Evolutionary conservation across 2,329 filamentous ascomycete genomes (phyloP).

Genomic region (Neonectria faginata): DNA sequence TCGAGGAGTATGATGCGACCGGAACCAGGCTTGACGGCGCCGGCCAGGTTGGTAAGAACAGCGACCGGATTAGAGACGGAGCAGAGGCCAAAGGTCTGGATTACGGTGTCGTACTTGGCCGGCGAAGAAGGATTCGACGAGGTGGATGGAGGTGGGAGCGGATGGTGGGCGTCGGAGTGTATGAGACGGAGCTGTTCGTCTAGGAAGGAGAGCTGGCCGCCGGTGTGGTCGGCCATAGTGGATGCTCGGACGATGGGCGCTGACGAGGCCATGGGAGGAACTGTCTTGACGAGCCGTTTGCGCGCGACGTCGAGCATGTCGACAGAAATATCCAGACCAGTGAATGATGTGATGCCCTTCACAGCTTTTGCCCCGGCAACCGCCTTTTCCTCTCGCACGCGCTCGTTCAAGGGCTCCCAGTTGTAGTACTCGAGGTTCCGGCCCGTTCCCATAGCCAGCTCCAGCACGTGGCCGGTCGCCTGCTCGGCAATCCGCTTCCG

Average conservation of each 20-base stretch:
- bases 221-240: conserved; percentile 50
- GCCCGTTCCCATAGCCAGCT: conserved; percentile 72
- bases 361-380: conserved; percentile 23
- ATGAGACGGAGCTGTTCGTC: conserved; percentile 60
- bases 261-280: conserved; percentile 53
- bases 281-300: conserved; percentile 59
- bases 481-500: conserved; percentile 61
- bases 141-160: conserved; percentile 55
- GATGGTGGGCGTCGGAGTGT: conserved; percentile 60
- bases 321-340: conserved; percentile 70
- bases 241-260: conserved; percentile 49
- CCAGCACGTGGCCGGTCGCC: conserved; percentile 69
- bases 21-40: conserved; percentile 62
- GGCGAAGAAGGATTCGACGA: conserved; percentile 47
- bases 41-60: conserved; percentile 66
- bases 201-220: conserved; percentile 55
- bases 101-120: conserved; percentile 69
- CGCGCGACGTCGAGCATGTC: conserved; percentile 71
- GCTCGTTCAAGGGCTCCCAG: conserved; percentile 59
- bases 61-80: conserved; percentile 68
- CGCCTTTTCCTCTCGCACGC: conserved; percentile 31
- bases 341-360: conserved; percentile 64
- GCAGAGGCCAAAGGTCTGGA: conserved; percentile 75
- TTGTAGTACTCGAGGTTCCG: conserved; percentile 70
- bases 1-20: conserved; percentile 72